These are phyloP conservation scores for Hsuehochloa calcarea DNA, from an alignment of 176 grass and related monocot genomes.

Conservation along the genomic window DNA sequence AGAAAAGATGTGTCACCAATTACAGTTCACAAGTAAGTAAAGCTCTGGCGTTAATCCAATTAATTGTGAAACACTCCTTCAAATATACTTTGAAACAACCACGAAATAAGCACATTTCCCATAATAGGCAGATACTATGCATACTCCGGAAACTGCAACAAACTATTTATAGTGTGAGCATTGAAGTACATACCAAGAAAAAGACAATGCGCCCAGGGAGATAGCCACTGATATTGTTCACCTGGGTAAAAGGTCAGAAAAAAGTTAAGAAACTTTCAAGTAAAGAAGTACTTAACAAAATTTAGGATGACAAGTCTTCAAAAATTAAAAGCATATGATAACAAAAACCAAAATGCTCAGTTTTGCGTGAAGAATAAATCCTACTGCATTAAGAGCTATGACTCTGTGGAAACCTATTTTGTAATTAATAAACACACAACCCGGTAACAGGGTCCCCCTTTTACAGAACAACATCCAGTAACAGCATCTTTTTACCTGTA, in stretches of 20 bases:
- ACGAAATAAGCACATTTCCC: neutral
- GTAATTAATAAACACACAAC: neutral
- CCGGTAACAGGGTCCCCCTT: neutral
- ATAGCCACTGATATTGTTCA: slow-evolving; percentile 98
- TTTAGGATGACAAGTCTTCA: neutral
- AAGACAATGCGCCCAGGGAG: slow-evolving; percentile 97
- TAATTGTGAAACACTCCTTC: neutral
- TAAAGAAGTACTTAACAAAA: slow-evolving; percentile 8
- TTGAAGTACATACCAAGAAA: slow-evolving; percentile 76
- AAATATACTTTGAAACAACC: slow-evolving; percentile 15
- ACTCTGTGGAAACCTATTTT: neutral
- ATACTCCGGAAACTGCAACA: neutral
- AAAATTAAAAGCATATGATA: neutral
- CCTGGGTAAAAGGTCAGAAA: slow-evolving; percentile 51
- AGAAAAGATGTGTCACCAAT: slow-evolving; percentile 13
- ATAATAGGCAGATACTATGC: neutral
- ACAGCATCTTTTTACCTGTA: slow-evolving; percentile 62
- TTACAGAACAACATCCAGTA: neutral
- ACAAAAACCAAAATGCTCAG: neutral
- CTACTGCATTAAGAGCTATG: neutral
- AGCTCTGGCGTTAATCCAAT: neutral
- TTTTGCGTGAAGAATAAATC: slow-evolving; percentile 5
- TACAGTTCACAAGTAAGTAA: neutral
- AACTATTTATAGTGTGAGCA: neutral
- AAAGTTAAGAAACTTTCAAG: slow-evolving; percentile 17